A percentile compares a stretch with the other conserved stretches of the same genome.
These are phyloP conservation scores for Westerdykella aurantiaca DNA, from an alignment of 2,329 filamentous ascomycete genomes.

Conservation along the genomic window DNA sequence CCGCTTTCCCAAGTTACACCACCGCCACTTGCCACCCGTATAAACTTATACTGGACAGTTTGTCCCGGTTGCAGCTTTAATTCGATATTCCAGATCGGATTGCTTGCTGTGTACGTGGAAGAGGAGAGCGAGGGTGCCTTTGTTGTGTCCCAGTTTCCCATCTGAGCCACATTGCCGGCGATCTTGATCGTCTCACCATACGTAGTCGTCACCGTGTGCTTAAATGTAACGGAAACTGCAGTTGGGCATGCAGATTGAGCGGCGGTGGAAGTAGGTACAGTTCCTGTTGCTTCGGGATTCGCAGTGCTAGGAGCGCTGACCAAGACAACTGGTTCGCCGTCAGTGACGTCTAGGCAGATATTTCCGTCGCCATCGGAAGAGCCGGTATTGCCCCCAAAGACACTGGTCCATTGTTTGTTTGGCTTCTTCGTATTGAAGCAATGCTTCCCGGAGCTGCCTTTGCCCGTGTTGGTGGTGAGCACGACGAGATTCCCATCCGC, in stretches of 20 bases:
- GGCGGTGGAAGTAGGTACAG: constrained; percentile 1
- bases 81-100: constrained; percentile 45
- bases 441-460: constrained; percentile 34
- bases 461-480: constrained; percentile 43
- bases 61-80: constrained; percentile 39
- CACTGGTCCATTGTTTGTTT: constrained; percentile 40
- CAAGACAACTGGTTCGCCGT: constrained; percentile 43
- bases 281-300: constrained; percentile 2
- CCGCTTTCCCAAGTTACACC: constrained; percentile 44
- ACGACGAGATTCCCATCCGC: constrained; percentile 43
- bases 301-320: constrained; percentile 7
- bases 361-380: constrained; percentile 39
- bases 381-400: constrained; percentile 34
- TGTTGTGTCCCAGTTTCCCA: constrained; percentile 42
- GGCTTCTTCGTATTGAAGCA: constrained; percentile 41
- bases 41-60: constrained; percentile 43
- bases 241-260: constrained; percentile 21
- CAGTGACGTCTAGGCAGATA: constrained; percentile 39
- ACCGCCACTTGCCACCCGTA: constrained; percentile 41
- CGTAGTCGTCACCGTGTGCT: constrained; percentile 43
- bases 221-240: constrained; percentile 39
- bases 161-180: constrained; percentile 39
- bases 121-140: constrained; percentile 39
- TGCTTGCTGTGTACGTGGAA: constrained; percentile 39
- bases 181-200: constrained; percentile 47